phyloP scores from a whole-genome alignment of 2,329 filamentous ascomycete genomes.

The Penicillium frequentans region DNA sequence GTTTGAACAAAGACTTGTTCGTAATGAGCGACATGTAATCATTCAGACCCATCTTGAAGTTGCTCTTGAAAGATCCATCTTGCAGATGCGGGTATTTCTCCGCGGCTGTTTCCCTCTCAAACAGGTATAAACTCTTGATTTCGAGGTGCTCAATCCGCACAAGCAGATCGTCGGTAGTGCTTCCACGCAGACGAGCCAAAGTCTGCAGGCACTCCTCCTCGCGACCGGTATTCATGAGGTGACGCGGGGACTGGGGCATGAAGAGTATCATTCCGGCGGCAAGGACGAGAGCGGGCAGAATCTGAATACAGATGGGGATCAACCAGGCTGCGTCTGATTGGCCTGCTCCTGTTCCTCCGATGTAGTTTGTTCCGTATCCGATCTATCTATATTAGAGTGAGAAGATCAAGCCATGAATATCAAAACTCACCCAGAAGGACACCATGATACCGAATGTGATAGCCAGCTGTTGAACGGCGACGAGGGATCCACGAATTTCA shows the following conservation, averaged over 20 bases:
- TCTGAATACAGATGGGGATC: conserved; percentile 69
- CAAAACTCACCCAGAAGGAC: conserved; percentile 37
- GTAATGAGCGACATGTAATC: conserved; percentile 34
- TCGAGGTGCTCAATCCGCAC: conserved; percentile 75
- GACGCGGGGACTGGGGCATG: conserved; percentile 76
- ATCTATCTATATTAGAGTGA: conserved; percentile 28
- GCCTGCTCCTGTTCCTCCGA: conserved; percentile 59
- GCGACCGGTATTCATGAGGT: conserved; percentile 67
- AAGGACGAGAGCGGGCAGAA: conserved; percentile 66
- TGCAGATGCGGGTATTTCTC: conserved; percentile 67
- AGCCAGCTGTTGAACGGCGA: conserved; percentile 44
- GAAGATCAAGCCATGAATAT: not conserved
- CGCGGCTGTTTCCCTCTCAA: conserved; percentile 67
- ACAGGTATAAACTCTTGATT: conserved; percentile 72
- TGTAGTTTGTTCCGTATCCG: conserved; percentile 57
- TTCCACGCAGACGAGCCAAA: conserved; percentile 63
- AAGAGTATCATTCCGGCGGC: conserved; percentile 67
- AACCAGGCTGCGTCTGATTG: conserved; percentile 73
- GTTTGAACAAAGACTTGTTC: conserved; percentile 37
- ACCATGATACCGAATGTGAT: conserved; percentile 48
- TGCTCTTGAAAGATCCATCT: conserved; percentile 62
- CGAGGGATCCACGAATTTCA: conserved; percentile 43
- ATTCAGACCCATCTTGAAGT: conserved; percentile 62
- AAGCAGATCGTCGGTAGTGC: conserved; percentile 64
- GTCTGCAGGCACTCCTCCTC: conserved; percentile 66